Base-by-base conservation (phyloP, 129 eudicot genomes). In the Flaveria robusta region DNA sequence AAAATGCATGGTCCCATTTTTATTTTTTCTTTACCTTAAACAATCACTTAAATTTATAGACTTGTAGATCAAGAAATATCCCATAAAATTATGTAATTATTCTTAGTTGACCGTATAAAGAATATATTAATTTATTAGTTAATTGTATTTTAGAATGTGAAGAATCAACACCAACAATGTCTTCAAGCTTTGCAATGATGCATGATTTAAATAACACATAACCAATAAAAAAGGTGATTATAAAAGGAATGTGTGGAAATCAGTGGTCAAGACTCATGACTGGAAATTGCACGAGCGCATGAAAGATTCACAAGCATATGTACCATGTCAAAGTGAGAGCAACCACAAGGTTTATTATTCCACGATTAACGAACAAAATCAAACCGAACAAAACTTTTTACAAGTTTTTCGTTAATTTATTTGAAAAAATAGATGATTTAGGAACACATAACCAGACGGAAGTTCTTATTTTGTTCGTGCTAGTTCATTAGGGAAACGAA, bases 1-100 rank as follows among this genome's bases (percentile, higher is more conserved):
- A 47, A 26, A 41, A 24, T n/a, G n/a, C n/a, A n/a, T 39, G 39
- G 14, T 67, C 55, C 55, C 80, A 37, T 52, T 64, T 10, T 10
- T 19, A 23, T 46, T 10, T 10, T 19, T 42, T 41, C 56, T 76
- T 52, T 31, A 18, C 79, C 49, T 64, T 20, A 64, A 27, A 64
- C 49, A 19, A 20, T 41, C 76, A 78, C 71, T 78, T 69, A 7
- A 9, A 42, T 42, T 34, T 79, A 72, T 71, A 71, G 72, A 62
- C 82, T 31, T 60, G 22, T 71, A 47, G 72, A 60, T 46, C 77
- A 71, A 47, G 43, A 59, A 62, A 31, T 37, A 4, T 11, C 56
- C 82, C 34, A 51, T 20, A 71, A 70, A 70, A 56, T 18, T 60
- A 75, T 47, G 63, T 16, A 55, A 71, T n/a, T 55, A 51, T 72